Conservation (phyloP, 805 yeast species). For the Metschnikowia lochheadii region DNA sequence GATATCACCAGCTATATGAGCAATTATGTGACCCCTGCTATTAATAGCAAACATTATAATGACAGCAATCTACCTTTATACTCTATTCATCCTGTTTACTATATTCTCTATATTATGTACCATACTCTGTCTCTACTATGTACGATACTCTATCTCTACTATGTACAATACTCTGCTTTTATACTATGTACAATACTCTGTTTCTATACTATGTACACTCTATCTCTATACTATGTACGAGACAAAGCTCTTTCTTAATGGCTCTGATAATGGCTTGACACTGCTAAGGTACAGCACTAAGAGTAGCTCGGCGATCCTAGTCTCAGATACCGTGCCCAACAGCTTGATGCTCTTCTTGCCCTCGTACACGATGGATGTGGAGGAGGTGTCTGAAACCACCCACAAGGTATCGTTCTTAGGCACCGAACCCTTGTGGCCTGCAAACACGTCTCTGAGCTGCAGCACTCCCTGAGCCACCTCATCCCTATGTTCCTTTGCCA, state of each 20-base stretch:
- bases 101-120: neutral
- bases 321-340: slow-evolving; percentile 61
- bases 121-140: neutral
- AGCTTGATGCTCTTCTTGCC: slow-evolving; percentile 12
- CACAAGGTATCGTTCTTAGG: slow-evolving; percentile 67
- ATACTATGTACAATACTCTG: neutral
- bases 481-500: slow-evolving; percentile 45
- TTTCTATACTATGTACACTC: neutral
- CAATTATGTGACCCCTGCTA: no score
- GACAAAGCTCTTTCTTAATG: slow-evolving; percentile 43
- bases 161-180: neutral
- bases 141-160: neutral
- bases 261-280: slow-evolving; percentile 57
- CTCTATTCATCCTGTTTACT: neutral
- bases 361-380: slow-evolving; percentile 11
- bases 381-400: slow-evolving; percentile 32
- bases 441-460: slow-evolving; percentile 59
- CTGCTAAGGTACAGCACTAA: slow-evolving; percentile 76
- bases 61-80: no score
- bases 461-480: slow-evolving; percentile 56
- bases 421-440: slow-evolving; percentile 60
- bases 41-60: neutral
- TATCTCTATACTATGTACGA: slow-evolving; percentile 2
- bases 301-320: slow-evolving; percentile 61
- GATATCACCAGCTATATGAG: no score